These are phyloP conservation scores for Cystobasidium pallidum DNA, from an alignment of 1,284 basidiomycete genomes.

Conservation along the genomic window DNA sequence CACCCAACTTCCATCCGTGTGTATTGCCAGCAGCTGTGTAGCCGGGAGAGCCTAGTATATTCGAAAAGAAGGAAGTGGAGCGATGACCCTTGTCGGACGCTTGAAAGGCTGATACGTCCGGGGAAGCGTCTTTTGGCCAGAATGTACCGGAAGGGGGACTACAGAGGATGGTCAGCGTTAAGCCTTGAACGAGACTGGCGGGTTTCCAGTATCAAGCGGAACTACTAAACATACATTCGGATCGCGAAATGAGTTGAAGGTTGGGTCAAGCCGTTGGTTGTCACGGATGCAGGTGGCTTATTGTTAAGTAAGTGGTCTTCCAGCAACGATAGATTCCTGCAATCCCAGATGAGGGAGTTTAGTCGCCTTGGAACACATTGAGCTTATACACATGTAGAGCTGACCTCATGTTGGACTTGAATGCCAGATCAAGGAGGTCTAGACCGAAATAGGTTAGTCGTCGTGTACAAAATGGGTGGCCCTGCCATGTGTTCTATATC, in stretches of 20 bases:
- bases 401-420: slow-evolving; percentile 40
- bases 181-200: not conserved
- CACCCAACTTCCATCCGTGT: slow-evolving; percentile 38
- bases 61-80: slow-evolving; percentile 32
- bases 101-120: slow-evolving; percentile 26
- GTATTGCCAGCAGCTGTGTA: slow-evolving; percentile 6
- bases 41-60: slow-evolving; percentile 36
- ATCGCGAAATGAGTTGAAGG: slow-evolving; percentile 37
- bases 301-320: slow-evolving; percentile 42
- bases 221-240: slow-evolving; percentile 26
- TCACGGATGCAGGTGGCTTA: slow-evolving; percentile 14
- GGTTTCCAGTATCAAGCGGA: too few relatives aligned
- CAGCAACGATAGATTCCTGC: slow-evolving; percentile 34
- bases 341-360: not conserved
- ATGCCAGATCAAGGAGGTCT: slow-evolving; percentile 40
- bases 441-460: too few relatives aligned
- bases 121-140: slow-evolving; percentile 35
- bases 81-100: not conserved
- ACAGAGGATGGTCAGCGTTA: not conserved
- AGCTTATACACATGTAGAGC: not conserved
- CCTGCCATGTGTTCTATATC: too few relatives aligned
- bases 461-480: too few relatives aligned
- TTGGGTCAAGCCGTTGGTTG: slow-evolving; percentile 25
- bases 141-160: slow-evolving; percentile 41
- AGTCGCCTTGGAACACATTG: not conserved